A percentile compares a stretch with the other conserved stretches of the same genome.
Evolutionary conservation across 75 land plant species (phyloP).

Genomic region (Cunninghamia lanceolata): DNA sequence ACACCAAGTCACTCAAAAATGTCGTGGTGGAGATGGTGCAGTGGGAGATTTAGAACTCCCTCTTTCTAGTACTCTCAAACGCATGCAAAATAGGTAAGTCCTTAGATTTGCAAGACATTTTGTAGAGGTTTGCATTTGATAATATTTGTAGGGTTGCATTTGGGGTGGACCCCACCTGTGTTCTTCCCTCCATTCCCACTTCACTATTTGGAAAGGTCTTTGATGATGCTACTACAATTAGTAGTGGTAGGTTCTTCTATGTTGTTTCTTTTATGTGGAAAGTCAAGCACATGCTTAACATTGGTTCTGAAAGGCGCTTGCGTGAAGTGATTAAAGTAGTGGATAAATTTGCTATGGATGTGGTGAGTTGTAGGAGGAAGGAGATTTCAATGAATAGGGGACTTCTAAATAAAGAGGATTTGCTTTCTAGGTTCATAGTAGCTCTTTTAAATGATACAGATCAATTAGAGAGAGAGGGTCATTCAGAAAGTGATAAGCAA

Average conservation of each 20-base stretch:
- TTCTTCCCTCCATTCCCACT: conserved; percentile 32
- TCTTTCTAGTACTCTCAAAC: conserved; percentile 37
- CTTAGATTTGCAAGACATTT: conserved; percentile 51
- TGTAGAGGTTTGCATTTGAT: conserved; percentile 67
- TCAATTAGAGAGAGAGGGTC: too few species aligned
- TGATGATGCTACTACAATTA: too few species aligned
- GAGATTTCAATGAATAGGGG: conserved; percentile 49
- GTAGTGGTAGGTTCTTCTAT: conserved; percentile 59
- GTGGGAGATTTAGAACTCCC: conserved; percentile 9
- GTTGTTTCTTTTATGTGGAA: conserved; percentile 54
- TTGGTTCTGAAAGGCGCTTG: conserved; percentile 57
- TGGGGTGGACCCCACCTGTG: conserved; percentile 73
- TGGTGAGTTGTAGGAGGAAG: conserved; percentile 41
- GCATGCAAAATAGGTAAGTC: conserved; percentile 1
- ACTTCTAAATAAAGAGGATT: not conserved
- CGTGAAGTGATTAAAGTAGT: conserved; percentile 35
- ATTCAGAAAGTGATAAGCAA: conserved; percentile 25
- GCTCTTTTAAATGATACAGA: too few species aligned
- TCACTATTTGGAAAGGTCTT: too few species aligned
- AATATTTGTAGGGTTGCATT: conserved; percentile 79
- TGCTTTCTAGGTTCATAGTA: not conserved
- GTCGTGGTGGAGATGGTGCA: conserved; percentile 15
- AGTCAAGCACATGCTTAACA: conserved; percentile 33
- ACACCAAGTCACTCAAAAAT: conserved; percentile 15
- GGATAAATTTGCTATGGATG: conserved; percentile 51